Percentiles rank a stretch among this genome's conserved stretches.
These are phyloP conservation scores for Colletotrichum acutatum DNA, from an alignment of 2,329 filamentous ascomycete genomes.

Conservation along the genomic window DNA sequence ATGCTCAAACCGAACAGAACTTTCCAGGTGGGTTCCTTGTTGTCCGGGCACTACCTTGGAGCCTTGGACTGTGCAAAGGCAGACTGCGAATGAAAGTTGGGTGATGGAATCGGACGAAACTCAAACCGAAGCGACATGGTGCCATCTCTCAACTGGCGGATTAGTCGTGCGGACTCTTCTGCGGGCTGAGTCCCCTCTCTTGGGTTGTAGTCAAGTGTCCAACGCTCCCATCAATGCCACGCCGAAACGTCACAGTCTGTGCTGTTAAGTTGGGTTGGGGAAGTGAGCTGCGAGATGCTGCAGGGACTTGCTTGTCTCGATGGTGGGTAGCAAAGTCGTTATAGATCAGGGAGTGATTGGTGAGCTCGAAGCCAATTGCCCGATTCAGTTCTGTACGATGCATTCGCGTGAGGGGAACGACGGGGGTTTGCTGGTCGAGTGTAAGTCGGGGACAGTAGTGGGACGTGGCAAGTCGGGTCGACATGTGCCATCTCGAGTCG, in stretches of 20 bases:
- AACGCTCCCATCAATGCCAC: neutral
- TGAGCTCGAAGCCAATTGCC: neutral
- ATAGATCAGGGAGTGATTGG: neutral
- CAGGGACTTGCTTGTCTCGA: constrained; percentile 14
- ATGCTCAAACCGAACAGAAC: neutral
- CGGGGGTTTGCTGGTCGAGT: neutral
- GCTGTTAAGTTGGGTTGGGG: neutral
- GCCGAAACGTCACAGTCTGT: constrained; percentile 29
- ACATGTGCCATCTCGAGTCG: constrained; percentile 23
- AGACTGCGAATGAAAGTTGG: neutral
- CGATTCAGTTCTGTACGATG: neutral
- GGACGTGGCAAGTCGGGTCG: constrained; percentile 3
- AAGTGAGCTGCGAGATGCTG: neutral
- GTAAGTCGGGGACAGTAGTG: neutral
- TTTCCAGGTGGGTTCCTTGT: constrained; percentile 3
- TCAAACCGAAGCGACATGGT: constrained; percentile 8
- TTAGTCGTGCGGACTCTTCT: neutral
- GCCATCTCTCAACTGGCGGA: neutral
- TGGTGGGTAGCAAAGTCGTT: neutral
- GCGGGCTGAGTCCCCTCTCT: neutral
- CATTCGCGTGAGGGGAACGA: neutral
- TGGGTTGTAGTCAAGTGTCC: neutral
- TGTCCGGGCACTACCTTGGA: neutral
- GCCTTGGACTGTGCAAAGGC: neutral
- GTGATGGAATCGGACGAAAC: constrained; percentile 20